Percentiles rank a stretch among this genome's conserved stretches.
Evolutionary conservation across 176 grass and related monocot species (phyloP).

Genomic region (Typha latifolia): DNA sequence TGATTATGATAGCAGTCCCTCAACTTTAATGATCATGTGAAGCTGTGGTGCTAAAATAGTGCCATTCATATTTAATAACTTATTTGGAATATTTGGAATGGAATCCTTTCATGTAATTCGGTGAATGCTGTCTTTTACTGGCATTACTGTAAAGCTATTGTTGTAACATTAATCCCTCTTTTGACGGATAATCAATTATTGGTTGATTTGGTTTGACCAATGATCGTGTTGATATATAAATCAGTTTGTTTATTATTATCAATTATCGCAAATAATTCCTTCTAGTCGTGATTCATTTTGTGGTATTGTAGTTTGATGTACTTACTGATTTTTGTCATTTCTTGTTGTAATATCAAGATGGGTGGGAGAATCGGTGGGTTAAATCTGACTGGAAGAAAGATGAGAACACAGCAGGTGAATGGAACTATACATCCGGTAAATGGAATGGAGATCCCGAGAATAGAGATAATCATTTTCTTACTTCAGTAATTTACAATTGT

Average conservation of each 20-base stretch:
- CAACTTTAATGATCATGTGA: neutral
- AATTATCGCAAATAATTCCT: too few relatives aligned
- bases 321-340: neutral
- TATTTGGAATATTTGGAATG: too few relatives aligned
- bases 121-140: too few relatives aligned
- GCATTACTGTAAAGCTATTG: too few relatives aligned
- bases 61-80: too few relatives aligned
- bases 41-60: neutral
- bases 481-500: neutral
- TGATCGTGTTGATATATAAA: too few relatives aligned
- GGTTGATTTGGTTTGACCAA: too few relatives aligned
- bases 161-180: too few relatives aligned
- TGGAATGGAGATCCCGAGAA: constrained; percentile 66
- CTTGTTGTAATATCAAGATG: constrained; percentile 28
- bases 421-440: constrained; percentile 70
- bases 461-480: constrained; percentile 36
- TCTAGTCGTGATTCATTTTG: neutral
- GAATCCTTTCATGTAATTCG: too few relatives aligned
- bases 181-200: too few relatives aligned
- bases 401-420: constrained; percentile 58
- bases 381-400: constrained; percentile 89
- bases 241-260: too few relatives aligned
- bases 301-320: neutral
- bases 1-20: neutral
- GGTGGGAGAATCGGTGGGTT: constrained; percentile 65